phyloP scores from a whole-genome alignment of 352 stramenopile species.

The Pythium brassicae region DNA sequence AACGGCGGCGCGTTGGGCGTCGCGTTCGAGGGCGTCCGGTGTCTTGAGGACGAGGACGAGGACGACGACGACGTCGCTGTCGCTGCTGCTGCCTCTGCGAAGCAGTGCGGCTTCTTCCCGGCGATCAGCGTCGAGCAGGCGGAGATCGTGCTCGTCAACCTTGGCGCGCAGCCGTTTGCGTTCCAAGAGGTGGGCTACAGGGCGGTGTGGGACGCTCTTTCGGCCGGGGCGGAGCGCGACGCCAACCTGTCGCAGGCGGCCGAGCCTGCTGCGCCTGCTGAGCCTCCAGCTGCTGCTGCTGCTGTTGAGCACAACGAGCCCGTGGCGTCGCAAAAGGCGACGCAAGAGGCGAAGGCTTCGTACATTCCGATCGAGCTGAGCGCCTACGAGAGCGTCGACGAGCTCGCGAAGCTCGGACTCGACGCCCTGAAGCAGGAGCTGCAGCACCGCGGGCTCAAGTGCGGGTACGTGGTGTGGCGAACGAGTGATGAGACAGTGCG shows the following conservation, averaged over 20 bases:
- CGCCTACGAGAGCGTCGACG: constrained; percentile 45
- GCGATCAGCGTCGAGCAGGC: constrained; percentile 80
- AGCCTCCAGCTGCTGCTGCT: not conserved
- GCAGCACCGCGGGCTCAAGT: constrained; percentile 92
- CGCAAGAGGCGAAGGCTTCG: constrained; percentile 1
- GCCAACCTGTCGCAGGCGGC: not conserved
- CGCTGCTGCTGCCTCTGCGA: no score
- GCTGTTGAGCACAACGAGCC: not conserved
- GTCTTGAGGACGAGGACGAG: constrained; percentile 3
- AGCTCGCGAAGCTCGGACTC: constrained; percentile 86
- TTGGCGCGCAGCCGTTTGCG: constrained; percentile 74
- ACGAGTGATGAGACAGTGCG: no score
- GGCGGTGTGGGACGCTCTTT: constrained; percentile 40
- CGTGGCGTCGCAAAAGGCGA: not conserved
- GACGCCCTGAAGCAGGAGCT: constrained; percentile 93
- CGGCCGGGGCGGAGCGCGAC: not conserved
- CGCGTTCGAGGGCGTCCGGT: constrained; percentile 52
- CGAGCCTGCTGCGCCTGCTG: not conserved
- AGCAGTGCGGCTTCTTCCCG: constrained; percentile 54
- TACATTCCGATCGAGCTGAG: constrained; percentile 44
- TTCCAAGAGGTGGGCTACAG: constrained; percentile 40
- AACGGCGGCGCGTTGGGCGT: constrained; percentile 75
- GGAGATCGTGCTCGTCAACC: constrained; percentile 82
- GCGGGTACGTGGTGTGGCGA: constrained; percentile 64
- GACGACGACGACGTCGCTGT: no score